Evolutionary conservation across 345 rosid genomes (phyloP), one percentile per base, ranked within the genome.

Genomic region (Gossypium thurberi): DNA sequence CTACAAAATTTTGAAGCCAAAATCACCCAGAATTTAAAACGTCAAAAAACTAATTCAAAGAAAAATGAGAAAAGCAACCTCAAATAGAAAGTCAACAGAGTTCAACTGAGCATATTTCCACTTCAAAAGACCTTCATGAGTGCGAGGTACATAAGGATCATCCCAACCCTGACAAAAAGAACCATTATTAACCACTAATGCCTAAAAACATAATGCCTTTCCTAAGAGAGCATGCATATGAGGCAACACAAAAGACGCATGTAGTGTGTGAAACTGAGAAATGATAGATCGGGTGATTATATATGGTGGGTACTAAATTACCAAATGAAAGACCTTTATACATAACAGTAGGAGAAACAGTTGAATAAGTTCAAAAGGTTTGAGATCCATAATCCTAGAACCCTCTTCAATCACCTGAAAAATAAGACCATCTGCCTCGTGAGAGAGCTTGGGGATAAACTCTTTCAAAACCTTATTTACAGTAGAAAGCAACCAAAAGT

Each of bases 21-120:
- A 72, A 23, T 3, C 4, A 14, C 18, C 43, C 18, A 64, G 26
- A 64, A 18, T 67, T 28, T n/a, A 63, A 13, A 59, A 48, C 42
- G 12, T 10, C n/a, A 28, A 60, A 69, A 3, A 43, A 28, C 47
- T 8, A 53, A n/a, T 37, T 8, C 58, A 33, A 68, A 65, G 25
- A 28, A 25, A 65, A 47, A 0, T 65, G 48, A 74, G 37, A 78
- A 50, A 70, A 15, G 51, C 74, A 70, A 93, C 97, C 91, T 95
- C 97, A 78, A 91, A 93, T 52, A 88, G 81, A 84, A 95, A 95
- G 83, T 95, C 99, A 55, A 95, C 97, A 1, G 97, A 95, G 84
- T 95, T 95, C 99, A 91, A 77, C 68, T 85, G 87, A 58, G 98
- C 89, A 84, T 90, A 95, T 79, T 95, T 95, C 98, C 99, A 95